Evolutionary conservation across 306 rosid genomes (phyloP), one percentile per base, ranked within the genome.

Genomic region (Fragaria nilgerrensis): DNA sequence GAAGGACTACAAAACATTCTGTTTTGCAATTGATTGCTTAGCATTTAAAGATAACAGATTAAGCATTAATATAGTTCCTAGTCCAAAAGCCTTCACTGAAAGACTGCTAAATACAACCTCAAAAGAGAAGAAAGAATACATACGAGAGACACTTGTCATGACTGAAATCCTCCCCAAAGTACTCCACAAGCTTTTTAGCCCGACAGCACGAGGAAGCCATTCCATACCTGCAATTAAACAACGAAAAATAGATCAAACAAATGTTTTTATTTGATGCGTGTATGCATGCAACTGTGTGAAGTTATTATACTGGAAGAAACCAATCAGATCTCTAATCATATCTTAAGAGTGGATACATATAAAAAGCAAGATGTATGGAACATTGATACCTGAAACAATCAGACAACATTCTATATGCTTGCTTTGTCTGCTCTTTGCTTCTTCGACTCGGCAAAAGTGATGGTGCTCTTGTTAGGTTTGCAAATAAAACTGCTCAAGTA

Each of bases 401-500:
- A 34, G 98, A 86, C 81, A 92, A 72, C 98, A 94, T 89, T 84
- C 76, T 85, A 84, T 84, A 83, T 66, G 98, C 97, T 79, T 84
- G 91, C 82, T 84, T 92, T 37, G 70, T 83, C 89, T 89, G 96
- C 65, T 85, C 95, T 78, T 83, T 93, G 81, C 88, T 94, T 85
- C 88, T 89, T 82, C 83, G 87, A 79, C 84, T 88, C 0, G 98
- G 98, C 84, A 94, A 92, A 87, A 94, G 97, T 68, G 95, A 90
- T 13, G 98, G 98, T 17, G 68, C 80, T 82, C 88, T 85, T 77
- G 89, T 83, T 76, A 90, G 88, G 79, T 94, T 92, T 80, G 93
- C 97, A 85, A 80, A 84, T 36, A 94, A 83, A 89, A 84, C 98
- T 94, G 89, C 77, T 82, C 64, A 41, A 78, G 70, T 78, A 74